These are phyloP conservation scores for Catunica adiposa DNA, from an alignment of 2,329 filamentous ascomycete genomes.

Conservation along the genomic window DNA sequence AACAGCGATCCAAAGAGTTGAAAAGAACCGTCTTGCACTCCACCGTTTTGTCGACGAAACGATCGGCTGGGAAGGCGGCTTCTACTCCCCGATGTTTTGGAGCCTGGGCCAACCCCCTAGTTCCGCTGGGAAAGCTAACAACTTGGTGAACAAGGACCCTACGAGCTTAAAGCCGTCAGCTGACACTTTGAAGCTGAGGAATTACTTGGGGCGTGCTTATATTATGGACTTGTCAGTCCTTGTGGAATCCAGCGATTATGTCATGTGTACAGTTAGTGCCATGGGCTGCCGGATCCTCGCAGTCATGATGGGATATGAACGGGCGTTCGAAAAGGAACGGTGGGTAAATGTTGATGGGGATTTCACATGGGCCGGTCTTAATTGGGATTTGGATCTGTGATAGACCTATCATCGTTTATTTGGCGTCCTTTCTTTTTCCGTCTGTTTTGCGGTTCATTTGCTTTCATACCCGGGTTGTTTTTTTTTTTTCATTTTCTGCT, in stretches of 20 bases:
- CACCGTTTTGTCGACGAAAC: constrained; percentile 56
- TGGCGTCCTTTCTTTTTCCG: background rate
- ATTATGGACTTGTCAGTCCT: constrained; percentile 65
- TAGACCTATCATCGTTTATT: too few relatives aligned
- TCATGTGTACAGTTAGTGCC: constrained; percentile 63
- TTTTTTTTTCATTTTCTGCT: too few relatives aligned
- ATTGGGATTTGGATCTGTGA: constrained; percentile 18
- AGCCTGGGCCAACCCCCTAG: constrained; percentile 43
- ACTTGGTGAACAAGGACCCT: constrained; percentile 24
- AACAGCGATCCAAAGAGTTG: constrained; percentile 26
- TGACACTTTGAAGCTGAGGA: constrained; percentile 49
- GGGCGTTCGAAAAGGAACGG: constrained; percentile 37
- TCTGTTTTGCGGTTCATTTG: background rate
- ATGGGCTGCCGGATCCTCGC: constrained; percentile 57
- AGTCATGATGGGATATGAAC: constrained; percentile 79
- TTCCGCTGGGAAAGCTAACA: constrained; percentile 21
- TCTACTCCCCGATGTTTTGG: constrained; percentile 70
- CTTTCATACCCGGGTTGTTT: background rate
- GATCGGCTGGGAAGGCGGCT: constrained; percentile 77
- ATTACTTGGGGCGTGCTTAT: constrained; percentile 65
- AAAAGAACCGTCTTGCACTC: constrained; percentile 33
- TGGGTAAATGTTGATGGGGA: constrained; percentile 72
- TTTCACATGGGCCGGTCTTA: constrained; percentile 41
- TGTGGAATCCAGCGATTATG: constrained; percentile 46
- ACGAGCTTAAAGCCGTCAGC: constrained; percentile 24